Conservation (phyloP, 768 basidiomycete species). For the Amanita phalloides region DNA sequence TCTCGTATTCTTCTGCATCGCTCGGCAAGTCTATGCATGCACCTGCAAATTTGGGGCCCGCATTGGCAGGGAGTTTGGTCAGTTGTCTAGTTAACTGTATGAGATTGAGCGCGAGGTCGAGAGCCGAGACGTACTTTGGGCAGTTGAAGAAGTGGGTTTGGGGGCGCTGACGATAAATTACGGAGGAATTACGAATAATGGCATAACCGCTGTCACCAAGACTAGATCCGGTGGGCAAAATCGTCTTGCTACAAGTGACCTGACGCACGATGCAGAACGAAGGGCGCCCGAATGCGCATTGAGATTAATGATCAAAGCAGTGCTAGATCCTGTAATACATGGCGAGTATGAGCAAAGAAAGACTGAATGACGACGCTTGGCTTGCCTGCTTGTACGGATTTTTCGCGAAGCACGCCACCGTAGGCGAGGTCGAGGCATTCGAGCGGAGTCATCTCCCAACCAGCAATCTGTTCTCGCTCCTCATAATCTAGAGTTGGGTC, state of each 20-base stretch:
- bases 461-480: conserved; percentile 52
- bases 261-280: conserved; percentile 65
- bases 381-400: conserved; percentile 56
- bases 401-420: conserved; percentile 59
- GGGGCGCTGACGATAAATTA: conserved; percentile 40
- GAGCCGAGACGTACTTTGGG: conserved; percentile 27
- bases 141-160: conserved; percentile 51
- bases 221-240: conserved; percentile 23
- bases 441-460: conserved; percentile 66
- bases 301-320: conserved; percentile 65
- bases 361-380: conserved; percentile 10
- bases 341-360: neutral
- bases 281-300: conserved; percentile 68
- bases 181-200: conserved; percentile 56
- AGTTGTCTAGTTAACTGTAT: conserved; percentile 31
- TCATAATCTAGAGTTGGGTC: conserved; percentile 71
- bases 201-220: conserved; percentile 74
- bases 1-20: conserved; percentile 33
- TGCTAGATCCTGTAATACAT: conserved; percentile 61
- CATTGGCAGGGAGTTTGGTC: conserved; percentile 38
- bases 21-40: conserved; percentile 45
- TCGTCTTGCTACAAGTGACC: conserved; percentile 2
- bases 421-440: conserved; percentile 69
- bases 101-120: conserved; percentile 10
- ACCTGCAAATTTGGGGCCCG: conserved; percentile 29